A percentile compares a stretch with the other conserved stretches of the same genome.
Conservation (phyloP, 305 asterid species). For the Fraxinus velutina region DNA sequence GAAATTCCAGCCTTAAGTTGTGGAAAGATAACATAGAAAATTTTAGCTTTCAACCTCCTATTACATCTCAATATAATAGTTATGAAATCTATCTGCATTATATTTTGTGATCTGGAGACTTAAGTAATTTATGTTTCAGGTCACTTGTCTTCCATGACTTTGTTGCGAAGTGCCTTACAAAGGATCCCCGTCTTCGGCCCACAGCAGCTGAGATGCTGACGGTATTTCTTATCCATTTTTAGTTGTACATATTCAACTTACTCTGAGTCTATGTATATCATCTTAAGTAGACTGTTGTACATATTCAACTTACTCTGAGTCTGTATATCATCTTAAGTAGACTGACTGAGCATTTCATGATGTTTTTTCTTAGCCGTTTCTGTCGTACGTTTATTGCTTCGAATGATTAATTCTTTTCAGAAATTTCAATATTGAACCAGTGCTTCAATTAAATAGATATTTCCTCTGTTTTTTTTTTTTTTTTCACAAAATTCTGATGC, state of each 20-base stretch:
- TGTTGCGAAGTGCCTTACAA: conserved; percentile 93
- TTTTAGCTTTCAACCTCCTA: conserved; percentile 10
- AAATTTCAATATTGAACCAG: conserved; percentile 13
- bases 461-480: neutral
- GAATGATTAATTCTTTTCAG: conserved; percentile 14
- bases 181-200: conserved; percentile 93
- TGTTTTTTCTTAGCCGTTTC: conserved; percentile 13
- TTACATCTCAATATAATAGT: conserved; percentile 6
- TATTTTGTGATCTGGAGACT: conserved; percentile 14
- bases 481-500: conserved; percentile 3
- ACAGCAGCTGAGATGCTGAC: conserved; percentile 93
- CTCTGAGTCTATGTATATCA: conserved; percentile 5
- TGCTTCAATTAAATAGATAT: conserved; percentile 6
- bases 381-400: conserved; percentile 12
- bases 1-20: neutral
- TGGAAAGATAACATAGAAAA: neutral
- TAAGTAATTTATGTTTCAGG: conserved; percentile 45
- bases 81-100: conserved; percentile 4
- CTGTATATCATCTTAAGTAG: conserved; percentile 17
- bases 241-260: conserved; percentile 15
- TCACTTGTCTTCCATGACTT: conserved; percentile 97
- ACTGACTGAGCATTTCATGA: neutral
- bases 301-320: conserved; percentile 3
- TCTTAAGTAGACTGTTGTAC: conserved; percentile 7
- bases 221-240: conserved; percentile 41